Evolutionary conservation across 192 early-diverging fungal species (phyloP), one percentile per base, ranked within the genome.

Genomic region (Mortierella hygrophila): DNA sequence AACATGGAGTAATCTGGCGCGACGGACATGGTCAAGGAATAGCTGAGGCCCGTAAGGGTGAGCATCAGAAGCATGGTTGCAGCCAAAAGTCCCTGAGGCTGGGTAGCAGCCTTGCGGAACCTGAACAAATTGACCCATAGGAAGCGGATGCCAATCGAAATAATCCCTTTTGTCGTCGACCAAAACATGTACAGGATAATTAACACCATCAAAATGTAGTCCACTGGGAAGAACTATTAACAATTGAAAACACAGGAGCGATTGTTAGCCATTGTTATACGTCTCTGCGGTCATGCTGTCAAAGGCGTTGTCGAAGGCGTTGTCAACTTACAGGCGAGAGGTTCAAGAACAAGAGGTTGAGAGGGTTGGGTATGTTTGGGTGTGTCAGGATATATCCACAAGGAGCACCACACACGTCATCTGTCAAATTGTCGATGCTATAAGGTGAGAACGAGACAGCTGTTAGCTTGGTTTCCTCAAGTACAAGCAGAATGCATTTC

Each of bases 1-100:
- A 92, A 94, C 81, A 91, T 90, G 40, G 92, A 78, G 79, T 94
- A 94, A 10, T 89, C 88, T 21, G 93, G 93, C n/a, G 90, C 91
- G 37, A 94, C 90, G 3, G 89, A 83, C 65, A 90, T 92, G 46
- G 90, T 91, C 74, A 94, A 55, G 13, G 90, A 88, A 60, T 91
- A 93, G 54, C 90, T 89, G 23, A 94, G 80, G 11, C 91, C 93
- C 20, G 91, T 80, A 32, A 93, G 74, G 69, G 88, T 89, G n/a
- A 94, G 76, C 74, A 89, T 91, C 54, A 92, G 71, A 11, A 93
- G 44, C 68, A 89, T 85, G 46, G 90, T 84, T 15, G 87, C 87
- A 18, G 90, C 88, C 60, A 94, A 77, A n/a, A 94, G 78, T n/a
- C 89, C 93, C 72, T 94, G 93, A 29, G 93, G 93, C 7, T 87